A percentile compares a stretch with the other conserved stretches of the same genome.
phyloP scores from a whole-genome alignment of 2,329 filamentous ascomycete genomes.

The Cladosporium austrohemisphaericum region DNA sequence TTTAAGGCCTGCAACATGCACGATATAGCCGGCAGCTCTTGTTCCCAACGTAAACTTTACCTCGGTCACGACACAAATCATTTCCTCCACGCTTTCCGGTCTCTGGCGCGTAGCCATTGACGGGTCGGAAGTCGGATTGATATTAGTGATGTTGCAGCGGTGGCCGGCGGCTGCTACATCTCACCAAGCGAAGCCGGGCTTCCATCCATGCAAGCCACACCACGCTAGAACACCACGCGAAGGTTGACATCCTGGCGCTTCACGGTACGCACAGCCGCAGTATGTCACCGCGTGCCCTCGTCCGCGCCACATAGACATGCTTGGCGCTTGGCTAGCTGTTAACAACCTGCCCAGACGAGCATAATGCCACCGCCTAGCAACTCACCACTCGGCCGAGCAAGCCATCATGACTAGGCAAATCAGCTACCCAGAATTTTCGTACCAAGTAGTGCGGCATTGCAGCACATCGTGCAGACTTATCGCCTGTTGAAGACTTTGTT shows the following conservation, averaged over 20 bases:
- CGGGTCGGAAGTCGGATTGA: not conserved
- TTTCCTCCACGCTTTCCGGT: too few species aligned
- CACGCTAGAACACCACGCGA: constrained; percentile 12
- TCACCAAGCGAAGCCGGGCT: too few species aligned
- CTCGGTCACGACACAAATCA: too few species aligned
- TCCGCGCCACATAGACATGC: not conserved
- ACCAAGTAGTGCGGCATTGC: too few species aligned
- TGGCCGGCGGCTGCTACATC: not conserved
- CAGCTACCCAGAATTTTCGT: constrained; percentile 2
- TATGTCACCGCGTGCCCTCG: constrained; percentile 1
- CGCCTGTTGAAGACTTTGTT: not conserved
- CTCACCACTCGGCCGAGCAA: not conserved
- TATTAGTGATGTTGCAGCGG: not conserved
- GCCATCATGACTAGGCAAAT: constrained; percentile 1
- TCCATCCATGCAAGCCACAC: constrained; percentile 9
- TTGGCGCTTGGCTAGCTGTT: constrained; percentile 6
- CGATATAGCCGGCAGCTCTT: too few species aligned
- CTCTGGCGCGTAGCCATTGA: too few species aligned
- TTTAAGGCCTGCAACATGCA: too few species aligned
- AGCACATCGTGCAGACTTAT: too few species aligned
- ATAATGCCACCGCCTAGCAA: not conserved
- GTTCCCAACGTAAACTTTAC: too few species aligned
- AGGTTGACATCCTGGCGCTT: not conserved
- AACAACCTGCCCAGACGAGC: not conserved
- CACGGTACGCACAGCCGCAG: not conserved